A percentile compares a stretch with the other conserved stretches of the same genome.
These are phyloP conservation scores for Polytrichum commune DNA, from an alignment of 225 moss, liverwort and hornwort species.

Conservation along the genomic window DNA sequence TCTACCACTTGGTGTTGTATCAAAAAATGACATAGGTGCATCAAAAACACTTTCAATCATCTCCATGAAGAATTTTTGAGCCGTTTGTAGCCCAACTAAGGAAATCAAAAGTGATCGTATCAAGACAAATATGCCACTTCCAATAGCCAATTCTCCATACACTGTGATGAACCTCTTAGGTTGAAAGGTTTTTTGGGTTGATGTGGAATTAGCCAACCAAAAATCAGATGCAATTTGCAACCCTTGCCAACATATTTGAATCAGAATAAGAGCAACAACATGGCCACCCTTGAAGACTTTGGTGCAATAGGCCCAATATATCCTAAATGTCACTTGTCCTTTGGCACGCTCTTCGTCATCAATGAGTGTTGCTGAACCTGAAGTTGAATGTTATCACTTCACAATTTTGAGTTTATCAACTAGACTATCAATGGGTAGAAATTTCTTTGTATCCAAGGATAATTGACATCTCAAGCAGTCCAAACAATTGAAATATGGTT, in stretches of 20 bases:
- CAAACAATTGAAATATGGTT: too few relatives aligned
- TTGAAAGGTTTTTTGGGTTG: not conserved
- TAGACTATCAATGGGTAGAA: too few relatives aligned
- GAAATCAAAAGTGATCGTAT: constrained; percentile 16
- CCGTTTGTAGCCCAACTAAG: constrained; percentile 21
- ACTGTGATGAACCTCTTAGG: constrained; percentile 25
- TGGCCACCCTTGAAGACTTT: constrained; percentile 23
- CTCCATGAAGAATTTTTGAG: constrained; percentile 28
- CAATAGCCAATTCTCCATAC: constrained; percentile 26
- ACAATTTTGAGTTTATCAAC: not conserved
- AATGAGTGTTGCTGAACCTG: constrained; percentile 22
- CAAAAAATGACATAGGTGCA: constrained; percentile 59
- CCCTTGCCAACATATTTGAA: constrained; percentile 30
- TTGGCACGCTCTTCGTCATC: constrained; percentile 36
- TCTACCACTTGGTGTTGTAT: constrained; percentile 47
- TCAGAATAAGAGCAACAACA: constrained; percentile 18
- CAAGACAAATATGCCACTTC: constrained; percentile 15
- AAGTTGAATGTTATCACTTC: not conserved
- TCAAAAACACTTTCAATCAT: constrained; percentile 38
- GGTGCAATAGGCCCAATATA: constrained; percentile 45
- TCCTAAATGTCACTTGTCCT: constrained; percentile 26
- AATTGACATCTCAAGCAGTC: too few relatives aligned
- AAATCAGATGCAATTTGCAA: constrained; percentile 34
- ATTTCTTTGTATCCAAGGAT: too few relatives aligned
- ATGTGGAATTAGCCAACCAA: constrained; percentile 32